phyloP scores from a whole-genome alignment of 2,329 filamentous ascomycete genomes.

The Venturiaceae sp. region DNA sequence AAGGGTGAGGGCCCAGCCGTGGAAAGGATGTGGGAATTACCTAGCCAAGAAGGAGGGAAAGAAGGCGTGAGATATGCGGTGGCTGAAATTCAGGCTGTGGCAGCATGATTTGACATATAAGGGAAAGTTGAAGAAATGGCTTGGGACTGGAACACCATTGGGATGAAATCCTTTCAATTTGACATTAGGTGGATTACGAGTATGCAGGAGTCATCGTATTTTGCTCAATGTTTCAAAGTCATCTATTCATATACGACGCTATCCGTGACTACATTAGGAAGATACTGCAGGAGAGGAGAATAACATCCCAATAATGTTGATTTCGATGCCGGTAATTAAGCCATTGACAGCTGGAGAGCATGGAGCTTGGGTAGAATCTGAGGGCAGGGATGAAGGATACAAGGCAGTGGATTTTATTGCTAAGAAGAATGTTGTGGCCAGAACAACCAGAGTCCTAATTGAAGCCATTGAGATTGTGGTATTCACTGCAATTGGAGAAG shows the following conservation, averaged over 20 bases:
- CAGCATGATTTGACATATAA: no score
- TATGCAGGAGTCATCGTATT: not conserved
- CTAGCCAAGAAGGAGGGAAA: conserved; percentile 1
- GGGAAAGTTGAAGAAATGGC: no score
- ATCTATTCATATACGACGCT: not conserved
- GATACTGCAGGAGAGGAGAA: not conserved
- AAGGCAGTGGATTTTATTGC: not conserved
- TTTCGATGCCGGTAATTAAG: not conserved
- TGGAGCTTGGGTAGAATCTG: not conserved
- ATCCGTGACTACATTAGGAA: not conserved
- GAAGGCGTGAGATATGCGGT: not conserved
- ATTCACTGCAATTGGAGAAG: no score
- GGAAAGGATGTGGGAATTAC: conserved; percentile 20
- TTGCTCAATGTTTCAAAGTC: no score
- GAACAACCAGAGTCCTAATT: no score
- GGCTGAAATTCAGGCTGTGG: not conserved
- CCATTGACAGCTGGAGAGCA: not conserved
- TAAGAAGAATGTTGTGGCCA: not conserved
- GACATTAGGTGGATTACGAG: not conserved
- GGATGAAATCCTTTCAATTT: not conserved
- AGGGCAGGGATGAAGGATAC: no score
- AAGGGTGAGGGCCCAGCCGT: conserved; percentile 16
- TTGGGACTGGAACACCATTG: not conserved
- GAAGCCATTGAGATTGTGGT: no score
- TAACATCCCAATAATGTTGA: not conserved